These are phyloP conservation scores for Rhodamnia rubescens DNA, from an alignment of 345 rosid genomes.

Conservation along the genomic window DNA sequence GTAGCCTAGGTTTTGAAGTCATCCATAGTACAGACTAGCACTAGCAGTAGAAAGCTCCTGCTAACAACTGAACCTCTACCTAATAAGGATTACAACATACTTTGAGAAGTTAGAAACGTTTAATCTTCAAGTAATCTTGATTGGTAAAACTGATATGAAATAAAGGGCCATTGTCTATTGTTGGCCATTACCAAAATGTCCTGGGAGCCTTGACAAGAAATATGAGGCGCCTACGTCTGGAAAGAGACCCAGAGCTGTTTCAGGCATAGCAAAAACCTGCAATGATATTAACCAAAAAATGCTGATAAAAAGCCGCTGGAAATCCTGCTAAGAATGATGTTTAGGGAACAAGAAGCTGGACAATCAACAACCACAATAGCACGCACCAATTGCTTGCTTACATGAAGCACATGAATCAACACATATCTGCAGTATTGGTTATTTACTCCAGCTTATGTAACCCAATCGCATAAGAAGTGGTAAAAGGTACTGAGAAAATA, in stretches of 20 bases:
- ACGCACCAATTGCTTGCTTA: background rate
- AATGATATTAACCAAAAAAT: background rate
- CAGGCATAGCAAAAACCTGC: slow-evolving; percentile 87
- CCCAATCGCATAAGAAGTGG: background rate
- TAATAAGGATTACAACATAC: background rate
- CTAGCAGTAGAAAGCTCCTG: background rate
- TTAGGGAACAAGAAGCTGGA: background rate
- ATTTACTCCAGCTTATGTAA: background rate
- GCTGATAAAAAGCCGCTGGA: background rate
- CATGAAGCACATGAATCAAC: background rate
- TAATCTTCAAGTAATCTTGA: background rate
- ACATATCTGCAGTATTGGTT: background rate
- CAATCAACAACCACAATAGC: background rate
- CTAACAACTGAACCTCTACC: background rate
- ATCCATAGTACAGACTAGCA: background rate
- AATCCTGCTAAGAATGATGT: background rate
- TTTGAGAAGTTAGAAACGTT: background rate
- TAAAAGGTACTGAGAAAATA: background rate
- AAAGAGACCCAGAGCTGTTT: slow-evolving; percentile 73
- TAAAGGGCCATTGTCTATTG: background rate
- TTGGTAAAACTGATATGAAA: background rate
- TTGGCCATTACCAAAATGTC: slow-evolving; percentile 52
- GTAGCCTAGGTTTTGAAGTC: background rate
- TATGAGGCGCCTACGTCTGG: slow-evolving; percentile 75
- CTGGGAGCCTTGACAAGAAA: slow-evolving; percentile 74